Base-by-base conservation (phyloP, 441 rosid species). In the Croton setiger region DNA sequence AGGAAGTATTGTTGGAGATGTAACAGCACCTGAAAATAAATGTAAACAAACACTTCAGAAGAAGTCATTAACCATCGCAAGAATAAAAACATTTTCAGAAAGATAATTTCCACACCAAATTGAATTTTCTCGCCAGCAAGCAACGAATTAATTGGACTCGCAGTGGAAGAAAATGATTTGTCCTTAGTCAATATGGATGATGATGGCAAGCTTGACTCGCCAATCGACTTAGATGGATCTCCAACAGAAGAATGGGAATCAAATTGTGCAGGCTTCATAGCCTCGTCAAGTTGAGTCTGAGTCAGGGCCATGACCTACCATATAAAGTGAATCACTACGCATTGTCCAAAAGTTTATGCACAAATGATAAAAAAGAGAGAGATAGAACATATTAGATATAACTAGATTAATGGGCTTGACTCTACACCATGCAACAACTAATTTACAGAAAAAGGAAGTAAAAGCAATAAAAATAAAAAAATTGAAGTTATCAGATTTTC, bases 71-170 rank as follows among this genome's bases (percentile, higher is more conserved):
- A 41, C 48, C 63, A 56, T 59, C 56, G 41, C 14, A 57, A 63
- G 60, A 60, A 57, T 39, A 39, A 33, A 53, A 7, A 56, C 20
- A 23, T 31, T 55, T 41, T 0, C 37, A 58, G 67, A n/a, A 39
- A 71, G 68, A 63, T 60, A 70, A 52, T 73, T 67, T 68, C 92
- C 74, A 27, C 80, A 96, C 98, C 99, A 72, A 96, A 93, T 77
- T 96, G 98, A 82, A 96, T 93, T 79, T 91, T 96, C 76, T 92
- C 96, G 72, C 97, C 99, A 0, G 92, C 92, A 74, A 95, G 97
- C 74, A 92, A 82, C 69, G 98, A 91, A 73, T 85, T 87, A 60
- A 91, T 74, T 77, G 97, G 96, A 75, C 87, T 86, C n/a, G 88
- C 78, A 68, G 84, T 57, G 60, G 97, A 86, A 70, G 91, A 73